Base-by-base conservation (phyloP, 1,139 yeast genomes). In the Hansenula lynferdii region DNA sequence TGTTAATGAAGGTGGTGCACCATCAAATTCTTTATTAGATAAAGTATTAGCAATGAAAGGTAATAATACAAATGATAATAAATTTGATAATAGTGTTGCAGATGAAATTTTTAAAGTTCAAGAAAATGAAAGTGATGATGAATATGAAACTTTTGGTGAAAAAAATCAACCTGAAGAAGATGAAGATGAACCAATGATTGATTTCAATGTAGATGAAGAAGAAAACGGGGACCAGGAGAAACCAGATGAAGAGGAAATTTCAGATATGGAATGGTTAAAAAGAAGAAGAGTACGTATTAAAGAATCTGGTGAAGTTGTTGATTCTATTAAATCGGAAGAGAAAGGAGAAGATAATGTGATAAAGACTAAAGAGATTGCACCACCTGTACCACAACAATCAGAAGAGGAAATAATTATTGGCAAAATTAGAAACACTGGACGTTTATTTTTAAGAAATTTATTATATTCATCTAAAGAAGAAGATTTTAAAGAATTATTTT, bases 221-320 rank as follows among this genome's bases (percentile, higher is more conserved):
- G 49, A 50, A n/a, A 37, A 37, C 22, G 41, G 42, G 3, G 53
- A 44, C 11, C 45, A 38, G 7, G 41, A 44, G 6, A 44, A 7
- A 51, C 51, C 64, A 21, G 76, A 77, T n/a, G n/a, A n/a, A 47
- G 78, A 75, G 40, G 67, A 61, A 20, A 70, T 86, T 9, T 72
- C 94, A 14, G 97, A 90, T 65, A 64, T 85, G 42, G 96, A 90
- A 45, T 90, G 98, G 98, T 72, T 92, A 45, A 80, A 79, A 51
- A 75, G 75, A 53, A 78, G 87, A 58, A 74, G 95, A 60, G 77
- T 74, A 17, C 77, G 95, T 56, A 85, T 89, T 56, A 76, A 68
- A 44, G 89, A 80, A 18, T 40, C 40, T 21, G 49, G 62, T 36
- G 63, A 57, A 32, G 43, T 45, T 28, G 58, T 51, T 22, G 42